These are phyloP conservation scores for Staphylotrichum longicolle DNA, from an alignment of 495 filamentous ascomycete genomes.

Conservation along the genomic window DNA sequence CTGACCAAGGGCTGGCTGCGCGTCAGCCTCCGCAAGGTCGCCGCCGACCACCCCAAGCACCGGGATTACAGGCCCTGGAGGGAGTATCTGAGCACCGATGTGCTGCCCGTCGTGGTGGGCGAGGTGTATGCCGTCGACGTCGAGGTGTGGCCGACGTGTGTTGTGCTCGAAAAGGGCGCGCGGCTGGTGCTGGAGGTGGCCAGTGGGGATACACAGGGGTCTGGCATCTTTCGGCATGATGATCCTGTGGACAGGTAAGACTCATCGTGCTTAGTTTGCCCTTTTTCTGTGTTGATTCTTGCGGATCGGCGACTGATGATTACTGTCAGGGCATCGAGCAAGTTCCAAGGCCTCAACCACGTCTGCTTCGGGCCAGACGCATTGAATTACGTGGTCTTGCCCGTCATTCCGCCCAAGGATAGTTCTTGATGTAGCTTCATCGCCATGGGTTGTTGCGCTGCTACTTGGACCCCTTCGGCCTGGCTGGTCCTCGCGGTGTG, in stretches of 20 bases:
- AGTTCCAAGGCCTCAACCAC: too few species aligned
- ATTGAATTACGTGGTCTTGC: too few species aligned
- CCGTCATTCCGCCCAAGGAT: too few species aligned
- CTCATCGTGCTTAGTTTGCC: too few species aligned
- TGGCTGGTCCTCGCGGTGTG: too few species aligned
- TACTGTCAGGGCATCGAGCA: too few species aligned
- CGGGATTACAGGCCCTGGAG: constrained; percentile 55
- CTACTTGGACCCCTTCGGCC: too few species aligned
- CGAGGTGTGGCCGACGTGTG: constrained; percentile 69
- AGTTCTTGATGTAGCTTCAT: too few species aligned
- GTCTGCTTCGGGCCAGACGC: too few species aligned
- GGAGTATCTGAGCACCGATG: constrained; percentile 59
- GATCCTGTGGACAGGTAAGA: constrained; percentile 31
- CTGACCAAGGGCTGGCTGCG: constrained; percentile 59
- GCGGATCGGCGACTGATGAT: too few species aligned
- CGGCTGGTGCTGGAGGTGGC: constrained; percentile 58
- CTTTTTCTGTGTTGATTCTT: too few species aligned
- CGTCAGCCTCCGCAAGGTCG: constrained; percentile 52
- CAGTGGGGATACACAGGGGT: constrained; percentile 60
- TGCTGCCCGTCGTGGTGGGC: constrained; percentile 51
- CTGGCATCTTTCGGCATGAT: constrained; percentile 57
- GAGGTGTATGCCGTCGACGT: constrained; percentile 63
- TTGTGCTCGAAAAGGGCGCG: constrained; percentile 55
- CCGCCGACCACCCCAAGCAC: constrained; percentile 47
- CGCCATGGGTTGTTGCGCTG: too few species aligned